Base-by-base conservation (phyloP, 1,284 basidiomycete species). In the Papiliotrema fonsecae region DNA sequence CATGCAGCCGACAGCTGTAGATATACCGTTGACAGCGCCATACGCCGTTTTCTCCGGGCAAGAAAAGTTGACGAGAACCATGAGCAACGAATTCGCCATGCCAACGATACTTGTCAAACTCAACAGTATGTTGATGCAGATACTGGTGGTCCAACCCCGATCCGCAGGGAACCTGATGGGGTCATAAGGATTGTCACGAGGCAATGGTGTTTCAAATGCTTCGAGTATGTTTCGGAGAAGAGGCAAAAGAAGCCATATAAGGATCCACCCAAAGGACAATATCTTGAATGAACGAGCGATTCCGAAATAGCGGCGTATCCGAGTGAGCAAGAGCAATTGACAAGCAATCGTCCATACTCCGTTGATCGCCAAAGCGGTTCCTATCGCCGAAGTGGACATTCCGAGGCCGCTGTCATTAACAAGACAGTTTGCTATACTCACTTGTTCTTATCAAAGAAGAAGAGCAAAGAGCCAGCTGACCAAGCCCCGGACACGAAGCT, bases 11-110 rank as follows among this genome's bases (percentile, higher is more conserved):
- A 69, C 60, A 13, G 67, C 64, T 1, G 68, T 70, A 7, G 54
- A 51, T 19, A 72, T 64, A 3, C 70, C 70, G 41, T 72, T 70
- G n/a, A 72, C 61, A n/a, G 64, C 67, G 1, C 70, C 70, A 6
- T 70, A 46, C 14, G 70, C 63, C 10, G 61, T 57, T 37, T 56
- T 58, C 45, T 70, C 67, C 2, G 70, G 70, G 43, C 62, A 58
- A 4, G 58, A 51, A 50, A 60, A 59, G 45, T 72, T 72, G 37
- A 72, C 61, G 10, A 72, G 47, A 4, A 68, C 70, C 68, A 70
- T 72, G 42, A 67, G 51, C 7, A 70, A 42, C 35, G 57, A 60
- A 19, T 55, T 57, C 14, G 57, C 50, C 52, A 71, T 52, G 1
- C 55, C 58, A 6, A 67, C 56, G 27, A 69, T 34, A 1, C 67